Conservation (phyloP, 257 asterid species). For the Solanum sejunctum region DNA sequence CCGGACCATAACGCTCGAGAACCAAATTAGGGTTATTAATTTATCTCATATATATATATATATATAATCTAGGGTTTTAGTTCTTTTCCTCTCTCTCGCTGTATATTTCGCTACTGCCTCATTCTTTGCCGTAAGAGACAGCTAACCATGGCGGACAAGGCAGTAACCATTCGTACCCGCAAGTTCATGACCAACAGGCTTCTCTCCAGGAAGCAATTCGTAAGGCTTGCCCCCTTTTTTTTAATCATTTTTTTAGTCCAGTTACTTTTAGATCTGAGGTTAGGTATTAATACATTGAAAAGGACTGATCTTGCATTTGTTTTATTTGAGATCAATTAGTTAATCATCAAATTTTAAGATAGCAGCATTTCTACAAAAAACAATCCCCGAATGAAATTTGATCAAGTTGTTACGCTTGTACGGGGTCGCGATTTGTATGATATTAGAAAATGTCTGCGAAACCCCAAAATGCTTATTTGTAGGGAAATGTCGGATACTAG, state of each 20-base stretch:
- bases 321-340: background rate
- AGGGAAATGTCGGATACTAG: background rate
- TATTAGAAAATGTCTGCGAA: background rate
- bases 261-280: background rate
- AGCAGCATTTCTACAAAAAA: background rate
- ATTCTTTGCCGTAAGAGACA: background rate
- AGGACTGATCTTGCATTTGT: background rate
- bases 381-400: background rate
- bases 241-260: background rate
- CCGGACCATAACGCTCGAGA: background rate
- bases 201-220: slow-evolving; percentile 11
- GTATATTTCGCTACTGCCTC: background rate
- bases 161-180: slow-evolving; percentile 9
- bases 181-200: slow-evolving; percentile 15
- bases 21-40: background rate
- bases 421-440: background rate
- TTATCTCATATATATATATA: background rate
- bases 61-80: background rate
- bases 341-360: background rate
- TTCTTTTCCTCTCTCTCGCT: background rate
- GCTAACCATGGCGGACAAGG: slow-evolving; percentile 8
- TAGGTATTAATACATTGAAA: background rate
- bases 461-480: background rate
- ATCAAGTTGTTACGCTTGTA: background rate
- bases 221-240: background rate